phyloP scores from a whole-genome alignment of 2,329 filamentous ascomycete species.

The Sarocladium brachiariae region DNA sequence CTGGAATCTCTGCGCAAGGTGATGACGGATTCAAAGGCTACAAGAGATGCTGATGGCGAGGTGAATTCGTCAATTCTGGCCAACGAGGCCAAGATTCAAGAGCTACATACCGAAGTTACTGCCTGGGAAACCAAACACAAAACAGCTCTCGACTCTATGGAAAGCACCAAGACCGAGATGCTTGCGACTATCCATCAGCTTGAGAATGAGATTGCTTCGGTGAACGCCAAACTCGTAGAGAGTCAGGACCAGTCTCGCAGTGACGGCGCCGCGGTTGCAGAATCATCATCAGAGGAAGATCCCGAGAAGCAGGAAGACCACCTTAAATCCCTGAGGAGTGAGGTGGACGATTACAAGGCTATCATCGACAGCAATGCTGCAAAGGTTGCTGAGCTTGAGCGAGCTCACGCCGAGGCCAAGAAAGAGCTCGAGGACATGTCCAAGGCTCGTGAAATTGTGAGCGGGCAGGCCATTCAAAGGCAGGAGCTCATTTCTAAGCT shows the following conservation, averaged over 20 bases:
- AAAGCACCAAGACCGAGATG: slow-evolving; percentile 66
- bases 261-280: slow-evolving; percentile 37
- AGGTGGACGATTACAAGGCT: slow-evolving; percentile 76
- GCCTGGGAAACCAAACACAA: slow-evolving; percentile 74
- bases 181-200: slow-evolving; percentile 66
- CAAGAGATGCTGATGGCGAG: slow-evolving; percentile 18
- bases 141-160: slow-evolving; percentile 61
- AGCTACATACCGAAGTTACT: slow-evolving; percentile 64
- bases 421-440: slow-evolving; percentile 61
- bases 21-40: slow-evolving; percentile 31
- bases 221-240: slow-evolving; percentile 43
- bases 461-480: slow-evolving; percentile 37
- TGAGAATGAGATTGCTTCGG: slow-evolving; percentile 51
- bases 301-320: slow-evolving; percentile 46
- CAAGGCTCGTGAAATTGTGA: slow-evolving; percentile 48
- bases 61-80: slow-evolving; percentile 24
- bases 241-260: slow-evolving; percentile 31
- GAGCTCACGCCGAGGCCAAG: slow-evolving; percentile 59
- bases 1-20: slow-evolving; percentile 60
- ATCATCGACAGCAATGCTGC: slow-evolving; percentile 62
- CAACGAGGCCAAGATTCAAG: slow-evolving; percentile 52
- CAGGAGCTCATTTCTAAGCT: slow-evolving; percentile 44
- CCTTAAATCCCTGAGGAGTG: slow-evolving; percentile 56
- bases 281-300: background rate
- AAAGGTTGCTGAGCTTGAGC: slow-evolving; percentile 68